These are phyloP conservation scores for Diaporthe helianthi DNA, from an alignment of 2,329 filamentous ascomycete species.

Conservation along the genomic window DNA sequence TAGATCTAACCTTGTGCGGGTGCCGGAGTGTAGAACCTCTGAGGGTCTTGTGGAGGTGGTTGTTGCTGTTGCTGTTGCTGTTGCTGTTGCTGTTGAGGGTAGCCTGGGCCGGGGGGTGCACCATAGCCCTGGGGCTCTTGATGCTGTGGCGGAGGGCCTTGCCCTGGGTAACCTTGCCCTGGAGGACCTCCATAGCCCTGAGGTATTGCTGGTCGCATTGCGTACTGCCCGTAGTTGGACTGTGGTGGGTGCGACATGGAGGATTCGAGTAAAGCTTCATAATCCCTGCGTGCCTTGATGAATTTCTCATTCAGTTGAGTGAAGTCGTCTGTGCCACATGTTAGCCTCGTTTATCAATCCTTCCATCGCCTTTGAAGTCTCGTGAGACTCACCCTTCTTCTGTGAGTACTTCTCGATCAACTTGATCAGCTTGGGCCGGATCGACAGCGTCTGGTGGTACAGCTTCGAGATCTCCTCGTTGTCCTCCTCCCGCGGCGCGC, in stretches of 20 bases:
- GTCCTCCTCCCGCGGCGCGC: constrained; percentile 82
- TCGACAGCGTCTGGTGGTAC: constrained; percentile 93
- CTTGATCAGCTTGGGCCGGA: constrained; percentile 95
- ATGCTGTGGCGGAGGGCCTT: constrained; percentile 42
- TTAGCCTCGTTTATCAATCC: constrained; percentile 12
- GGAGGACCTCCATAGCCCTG: constrained; percentile 51
- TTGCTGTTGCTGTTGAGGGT: constrained; percentile 44
- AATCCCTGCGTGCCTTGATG: constrained; percentile 96
- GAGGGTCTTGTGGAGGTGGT: constrained; percentile 58
- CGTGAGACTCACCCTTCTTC: constrained; percentile 79
- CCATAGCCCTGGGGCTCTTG: constrained; percentile 42
- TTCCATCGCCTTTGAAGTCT: background rate
- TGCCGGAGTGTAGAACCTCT: constrained; percentile 73
- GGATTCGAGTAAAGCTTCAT: constrained; percentile 92
- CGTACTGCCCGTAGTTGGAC: constrained; percentile 75
- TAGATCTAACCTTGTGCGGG: constrained; percentile 52
- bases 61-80: constrained; percentile 42
- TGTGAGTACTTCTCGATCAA: constrained; percentile 99
- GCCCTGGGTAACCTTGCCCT: constrained; percentile 36
- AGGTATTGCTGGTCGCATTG: constrained; percentile 57
- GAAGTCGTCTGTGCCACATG: constrained; percentile 78
- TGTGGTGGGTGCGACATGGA: constrained; percentile 96
- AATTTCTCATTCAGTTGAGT: constrained; percentile 99
- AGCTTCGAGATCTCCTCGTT: constrained; percentile 96
- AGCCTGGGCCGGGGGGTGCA: constrained; percentile 13